phyloP scores from a whole-genome alignment of 352 stramenopile genomes.

The Aphanomyces stellatus region DNA sequence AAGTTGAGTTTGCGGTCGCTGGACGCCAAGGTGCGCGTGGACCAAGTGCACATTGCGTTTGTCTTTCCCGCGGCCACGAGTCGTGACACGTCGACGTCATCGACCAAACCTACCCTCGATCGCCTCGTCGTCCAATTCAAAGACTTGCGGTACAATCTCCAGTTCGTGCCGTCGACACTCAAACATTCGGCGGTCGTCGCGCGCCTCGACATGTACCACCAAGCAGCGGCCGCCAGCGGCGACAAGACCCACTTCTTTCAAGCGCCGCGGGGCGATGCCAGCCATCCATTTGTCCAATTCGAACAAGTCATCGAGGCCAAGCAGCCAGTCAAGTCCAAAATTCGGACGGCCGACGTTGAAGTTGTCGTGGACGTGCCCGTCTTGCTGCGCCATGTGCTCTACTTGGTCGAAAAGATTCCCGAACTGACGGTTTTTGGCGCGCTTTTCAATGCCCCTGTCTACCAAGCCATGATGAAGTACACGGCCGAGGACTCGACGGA shows the following conservation, averaged over 20 bases:
- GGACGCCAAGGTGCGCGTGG: neutral
- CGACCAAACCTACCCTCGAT: too few species aligned
- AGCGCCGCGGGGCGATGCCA: neutral
- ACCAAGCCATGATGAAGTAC: constrained; percentile 7
- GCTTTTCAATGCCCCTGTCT: constrained; percentile 5
- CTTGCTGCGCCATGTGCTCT: neutral
- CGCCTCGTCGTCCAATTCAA: neutral
- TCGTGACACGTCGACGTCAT: neutral
- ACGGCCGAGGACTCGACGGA: neutral
- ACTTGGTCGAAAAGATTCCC: constrained; percentile 5
- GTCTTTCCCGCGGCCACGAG: neutral
- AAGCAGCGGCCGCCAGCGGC: neutral
- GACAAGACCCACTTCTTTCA: constrained; percentile 14
- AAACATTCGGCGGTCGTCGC: neutral
- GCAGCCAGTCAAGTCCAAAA: neutral
- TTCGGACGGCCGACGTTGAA: neutral
- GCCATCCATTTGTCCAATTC: neutral
- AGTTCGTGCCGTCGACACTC: neutral
- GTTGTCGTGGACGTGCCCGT: constrained; percentile 9
- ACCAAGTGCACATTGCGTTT: constrained; percentile 2
- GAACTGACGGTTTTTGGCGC: neutral
- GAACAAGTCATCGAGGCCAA: constrained; percentile 1
- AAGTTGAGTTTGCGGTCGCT: neutral
- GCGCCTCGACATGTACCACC: constrained; percentile 6
- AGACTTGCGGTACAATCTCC: neutral